Percentiles rank a stretch among this genome's conserved stretches.
These are phyloP conservation scores for Aspergillus mulundensis DNA, from an alignment of 495 filamentous ascomycete species.

Conservation along the genomic window DNA sequence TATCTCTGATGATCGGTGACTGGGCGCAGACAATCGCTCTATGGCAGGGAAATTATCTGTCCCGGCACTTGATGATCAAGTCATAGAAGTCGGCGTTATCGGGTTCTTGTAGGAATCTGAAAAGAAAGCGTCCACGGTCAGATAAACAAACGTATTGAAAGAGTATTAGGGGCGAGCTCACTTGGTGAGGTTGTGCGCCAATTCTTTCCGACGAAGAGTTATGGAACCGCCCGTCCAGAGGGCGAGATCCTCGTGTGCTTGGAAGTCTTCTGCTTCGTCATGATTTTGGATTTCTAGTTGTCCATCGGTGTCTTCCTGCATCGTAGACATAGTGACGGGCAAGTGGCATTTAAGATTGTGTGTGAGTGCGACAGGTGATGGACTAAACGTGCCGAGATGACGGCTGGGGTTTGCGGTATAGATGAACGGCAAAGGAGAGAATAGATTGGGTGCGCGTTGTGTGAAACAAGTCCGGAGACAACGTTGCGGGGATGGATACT, in stretches of 20 bases:
- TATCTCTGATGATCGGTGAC: not conserved
- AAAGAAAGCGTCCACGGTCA: too few species aligned
- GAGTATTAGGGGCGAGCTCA: not conserved
- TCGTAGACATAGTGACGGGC: not conserved
- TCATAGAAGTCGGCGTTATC: not conserved
- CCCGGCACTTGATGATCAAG: not conserved
- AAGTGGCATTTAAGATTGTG: not conserved
- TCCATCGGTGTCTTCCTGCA: not conserved
- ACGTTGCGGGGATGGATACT: not conserved
- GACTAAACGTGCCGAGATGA: not conserved
- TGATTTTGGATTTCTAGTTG: not conserved
- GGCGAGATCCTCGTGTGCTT: not conserved
- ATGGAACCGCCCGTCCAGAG: not conserved
- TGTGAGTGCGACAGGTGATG: not conserved
- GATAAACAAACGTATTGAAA: too few species aligned
- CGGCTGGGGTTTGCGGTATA: not conserved
- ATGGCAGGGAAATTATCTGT: not conserved
- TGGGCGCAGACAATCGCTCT: constrained; percentile 6
- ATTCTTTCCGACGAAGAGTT: not conserved
- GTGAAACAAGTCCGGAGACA: not conserved
- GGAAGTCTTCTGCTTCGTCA: not conserved
- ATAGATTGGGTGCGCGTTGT: not conserved
- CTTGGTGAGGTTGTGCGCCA: not conserved
- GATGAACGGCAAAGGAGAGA: not conserved
- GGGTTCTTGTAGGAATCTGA: not conserved